phyloP scores from a whole-genome alignment of 345 rosid genomes.

The Combretum micranthum region DNA sequence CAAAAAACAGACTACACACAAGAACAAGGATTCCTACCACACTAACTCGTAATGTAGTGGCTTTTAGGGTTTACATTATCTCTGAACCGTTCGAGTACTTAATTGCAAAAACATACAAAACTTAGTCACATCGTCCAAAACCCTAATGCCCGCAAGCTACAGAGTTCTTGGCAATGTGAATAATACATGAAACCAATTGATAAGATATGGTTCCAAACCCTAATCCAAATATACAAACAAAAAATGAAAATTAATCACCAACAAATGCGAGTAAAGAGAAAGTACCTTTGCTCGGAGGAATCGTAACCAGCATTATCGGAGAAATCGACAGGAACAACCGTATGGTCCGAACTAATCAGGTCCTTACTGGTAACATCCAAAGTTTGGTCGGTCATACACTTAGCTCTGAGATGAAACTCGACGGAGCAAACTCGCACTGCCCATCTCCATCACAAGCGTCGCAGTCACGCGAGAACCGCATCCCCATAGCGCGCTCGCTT shows the following conservation, averaged over 20 bases:
- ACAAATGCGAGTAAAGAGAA: neutral
- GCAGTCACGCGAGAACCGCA: conserved; percentile 95
- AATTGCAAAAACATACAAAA: no score
- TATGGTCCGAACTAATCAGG: conserved; percentile 70
- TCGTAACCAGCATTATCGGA: conserved; percentile 45
- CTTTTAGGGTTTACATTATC: no score
- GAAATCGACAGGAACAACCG: conserved; percentile 82
- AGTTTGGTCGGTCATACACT: conserved; percentile 77
- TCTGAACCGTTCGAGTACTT: no score
- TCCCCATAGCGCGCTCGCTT: conserved; percentile 82
- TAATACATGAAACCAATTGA: no score
- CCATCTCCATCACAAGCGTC: conserved; percentile 97
- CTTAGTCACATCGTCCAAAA: no score
- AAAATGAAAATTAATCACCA: neutral
- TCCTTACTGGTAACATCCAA: conserved; percentile 88
- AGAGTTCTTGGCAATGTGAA: no score
- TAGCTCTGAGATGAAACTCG: conserved; percentile 75
- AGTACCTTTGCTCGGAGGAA: conserved; percentile 57
- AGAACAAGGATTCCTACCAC: no score
- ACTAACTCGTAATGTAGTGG: no score
- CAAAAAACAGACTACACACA: no score
- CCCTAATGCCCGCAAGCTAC: no score
- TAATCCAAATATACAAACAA: no score
- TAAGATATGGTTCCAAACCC: no score
- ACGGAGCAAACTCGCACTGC: conserved; percentile 97